phyloP scores from a whole-genome alignment of 2,329 filamentous ascomycete genomes.

The Blastomyces gilchristii region DNA sequence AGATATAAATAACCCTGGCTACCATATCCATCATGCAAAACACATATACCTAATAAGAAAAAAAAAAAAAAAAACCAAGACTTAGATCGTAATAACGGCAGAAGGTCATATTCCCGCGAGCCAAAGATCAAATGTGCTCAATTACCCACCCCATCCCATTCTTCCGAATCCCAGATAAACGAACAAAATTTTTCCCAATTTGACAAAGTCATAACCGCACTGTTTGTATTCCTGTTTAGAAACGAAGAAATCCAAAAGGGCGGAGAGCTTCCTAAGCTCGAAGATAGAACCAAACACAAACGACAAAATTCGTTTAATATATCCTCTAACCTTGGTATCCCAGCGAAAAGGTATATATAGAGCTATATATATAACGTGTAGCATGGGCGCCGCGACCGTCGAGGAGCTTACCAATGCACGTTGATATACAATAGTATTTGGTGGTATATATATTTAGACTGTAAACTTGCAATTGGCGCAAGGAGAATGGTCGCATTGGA shows the following conservation, averaged over 20 bases:
- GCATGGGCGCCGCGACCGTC: neutral
- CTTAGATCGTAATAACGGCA: neutral
- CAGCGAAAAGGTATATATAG: neutral
- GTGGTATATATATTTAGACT: no score
- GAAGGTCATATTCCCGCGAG: no score
- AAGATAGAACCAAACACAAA: neutral
- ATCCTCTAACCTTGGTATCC: neutral
- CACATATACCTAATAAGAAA: neutral
- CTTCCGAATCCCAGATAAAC: no score
- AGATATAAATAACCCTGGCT: neutral
- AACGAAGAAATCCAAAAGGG: no score
- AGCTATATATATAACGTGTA: neutral
- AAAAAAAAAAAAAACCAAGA: neutral
- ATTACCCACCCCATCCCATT: no score
- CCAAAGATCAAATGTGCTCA: no score
- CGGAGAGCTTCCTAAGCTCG: no score
- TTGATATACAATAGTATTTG: neutral
- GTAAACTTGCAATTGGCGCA: conserved; percentile 7
- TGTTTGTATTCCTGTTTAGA: no score
- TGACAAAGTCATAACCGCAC: no score
- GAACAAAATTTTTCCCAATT: no score
- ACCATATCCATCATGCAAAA: neutral
- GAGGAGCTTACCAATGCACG: neutral
- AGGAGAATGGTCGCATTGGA: conserved; percentile 11
- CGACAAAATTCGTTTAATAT: neutral